Conservation (phyloP, 2,329 filamentous ascomycete genomes). For the Ophiostoma fasciatum region DNA sequence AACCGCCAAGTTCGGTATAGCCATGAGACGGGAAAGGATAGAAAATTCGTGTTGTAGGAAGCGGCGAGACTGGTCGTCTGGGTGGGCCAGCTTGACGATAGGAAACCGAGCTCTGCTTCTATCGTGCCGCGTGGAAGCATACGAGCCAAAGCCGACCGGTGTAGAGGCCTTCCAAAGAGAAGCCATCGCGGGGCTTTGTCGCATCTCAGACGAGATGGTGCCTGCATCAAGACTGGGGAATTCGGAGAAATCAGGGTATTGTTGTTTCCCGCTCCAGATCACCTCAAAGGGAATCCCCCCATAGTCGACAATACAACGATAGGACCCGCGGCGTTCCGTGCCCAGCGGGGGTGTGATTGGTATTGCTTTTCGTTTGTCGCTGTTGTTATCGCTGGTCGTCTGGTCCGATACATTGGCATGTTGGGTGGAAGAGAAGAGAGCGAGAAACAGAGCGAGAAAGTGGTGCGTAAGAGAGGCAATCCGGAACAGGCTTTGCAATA, state of each 20-base stretch:
- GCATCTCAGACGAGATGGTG: slow-evolving; percentile 1
- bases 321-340: slow-evolving; percentile 1
- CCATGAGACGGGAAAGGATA: slow-evolving; percentile 3
- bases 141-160: slow-evolving; percentile 1
- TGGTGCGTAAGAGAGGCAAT: background rate
- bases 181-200: slow-evolving; percentile 2
- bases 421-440: background rate
- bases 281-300: slow-evolving; percentile 1
- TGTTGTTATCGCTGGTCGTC: background rate
- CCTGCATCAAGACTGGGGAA: slow-evolving; percentile 1
- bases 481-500: slow-evolving; percentile 1
- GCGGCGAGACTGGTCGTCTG: slow-evolving; percentile 3
- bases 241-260: slow-evolving; percentile 1
- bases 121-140: slow-evolving; percentile 1
- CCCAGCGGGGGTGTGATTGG: slow-evolving; percentile 2
- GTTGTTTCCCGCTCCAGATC: slow-evolving; percentile 1
- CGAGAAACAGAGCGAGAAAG: slow-evolving; percentile 1
- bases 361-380: slow-evolving; percentile 1
- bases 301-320: slow-evolving; percentile 2
- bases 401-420: background rate
- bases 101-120: slow-evolving; percentile 3
- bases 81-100: slow-evolving; percentile 3
- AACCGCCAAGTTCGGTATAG: slow-evolving; percentile 1
- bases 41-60: slow-evolving; percentile 2
- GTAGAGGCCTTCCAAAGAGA: slow-evolving; percentile 2